A percentile compares a stretch with the other conserved stretches of the same genome.
Evolutionary conservation across 83 land plant species (phyloP).

Genomic region (Isoetes engelmannii): DNA sequence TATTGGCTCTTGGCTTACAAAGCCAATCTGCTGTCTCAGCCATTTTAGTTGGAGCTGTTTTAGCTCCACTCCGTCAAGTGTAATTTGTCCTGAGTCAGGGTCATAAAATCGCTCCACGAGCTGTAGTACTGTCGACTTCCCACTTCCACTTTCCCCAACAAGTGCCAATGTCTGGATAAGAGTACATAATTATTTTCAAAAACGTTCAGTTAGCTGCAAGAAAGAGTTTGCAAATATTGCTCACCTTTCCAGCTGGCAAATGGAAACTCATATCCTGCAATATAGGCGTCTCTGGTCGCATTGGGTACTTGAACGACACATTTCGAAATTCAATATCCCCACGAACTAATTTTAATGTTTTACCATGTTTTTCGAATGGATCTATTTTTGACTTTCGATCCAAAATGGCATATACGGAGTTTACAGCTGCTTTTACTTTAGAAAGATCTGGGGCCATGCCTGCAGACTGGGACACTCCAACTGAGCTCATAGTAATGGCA

Average conservation of each 20-base stretch:
- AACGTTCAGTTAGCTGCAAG: not conserved
- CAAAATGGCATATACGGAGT: conserved; percentile 44
- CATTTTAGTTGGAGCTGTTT: conserved; percentile 25
- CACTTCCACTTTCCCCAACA: conserved; percentile 43
- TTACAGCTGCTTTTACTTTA: conserved; percentile 40
- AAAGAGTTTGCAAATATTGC: not conserved
- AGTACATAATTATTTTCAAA: conserved; percentile 3
- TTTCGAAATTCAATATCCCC: conserved; percentile 36
- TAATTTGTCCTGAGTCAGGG: conserved; percentile 35
- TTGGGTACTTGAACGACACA: conserved; percentile 35
- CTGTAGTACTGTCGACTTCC: conserved; percentile 31
- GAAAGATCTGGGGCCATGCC: conserved; percentile 44
- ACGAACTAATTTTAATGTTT: conserved; percentile 17
- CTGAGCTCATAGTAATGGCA: conserved; percentile 49
- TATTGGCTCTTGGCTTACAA: conserved; percentile 37
- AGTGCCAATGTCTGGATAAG: conserved; percentile 32
- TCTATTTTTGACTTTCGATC: conserved; percentile 50
- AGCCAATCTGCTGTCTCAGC: conserved; percentile 37
- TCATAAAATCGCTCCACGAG: conserved; percentile 35
- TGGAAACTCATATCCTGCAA: conserved; percentile 22
- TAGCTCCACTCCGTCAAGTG: conserved; percentile 30
- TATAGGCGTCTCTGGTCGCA: conserved; percentile 23
- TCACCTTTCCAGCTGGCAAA: conserved; percentile 33
- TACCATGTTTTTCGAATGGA: conserved; percentile 30
- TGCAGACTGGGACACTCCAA: conserved; percentile 49